phyloP scores from a whole-genome alignment of 1,284 basidiomycete species.

The Calocybe gambosa region DNA sequence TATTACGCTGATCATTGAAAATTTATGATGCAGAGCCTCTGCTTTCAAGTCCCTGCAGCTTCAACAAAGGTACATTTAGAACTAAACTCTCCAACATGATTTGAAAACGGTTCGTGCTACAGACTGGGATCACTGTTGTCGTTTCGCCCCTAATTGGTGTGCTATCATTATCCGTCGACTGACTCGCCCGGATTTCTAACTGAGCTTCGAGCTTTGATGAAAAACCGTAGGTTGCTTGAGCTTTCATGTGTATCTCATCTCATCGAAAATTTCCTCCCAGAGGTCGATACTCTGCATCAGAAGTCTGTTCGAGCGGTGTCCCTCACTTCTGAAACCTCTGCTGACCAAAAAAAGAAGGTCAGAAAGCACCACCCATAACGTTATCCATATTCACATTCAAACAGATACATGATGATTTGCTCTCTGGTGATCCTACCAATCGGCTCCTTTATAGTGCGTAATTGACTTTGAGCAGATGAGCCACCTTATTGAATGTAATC shows the following conservation, averaged over 20 bases:
- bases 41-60: conserved; percentile 83
- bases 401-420: conserved; percentile 61
- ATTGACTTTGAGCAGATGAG: background rate
- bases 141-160: conserved; percentile 74
- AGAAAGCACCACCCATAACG: conserved; percentile 19
- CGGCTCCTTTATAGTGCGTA: conserved; percentile 66
- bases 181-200: background rate
- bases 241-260: background rate
- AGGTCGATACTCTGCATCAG: conserved; percentile 57
- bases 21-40: conserved; percentile 52
- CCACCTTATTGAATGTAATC: background rate
- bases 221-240: conserved; percentile 52
- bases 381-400: background rate
- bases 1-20: background rate
- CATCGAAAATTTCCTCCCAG: conserved; percentile 27
- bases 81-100: conserved; percentile 2
- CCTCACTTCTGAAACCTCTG: conserved; percentile 61
- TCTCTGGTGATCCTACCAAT: conserved; percentile 51
- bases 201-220: conserved; percentile 64
- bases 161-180: conserved; percentile 16
- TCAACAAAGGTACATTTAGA: conserved; percentile 44
- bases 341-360: conserved; percentile 51
- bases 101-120: background rate
- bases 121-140: conserved; percentile 73
- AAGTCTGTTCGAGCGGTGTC: conserved; percentile 56